Evolutionary conservation across 2,329 filamentous ascomycete genomes (phyloP), one percentile per base, ranked within the genome.

Genomic region (Madurella fahalii): DNA sequence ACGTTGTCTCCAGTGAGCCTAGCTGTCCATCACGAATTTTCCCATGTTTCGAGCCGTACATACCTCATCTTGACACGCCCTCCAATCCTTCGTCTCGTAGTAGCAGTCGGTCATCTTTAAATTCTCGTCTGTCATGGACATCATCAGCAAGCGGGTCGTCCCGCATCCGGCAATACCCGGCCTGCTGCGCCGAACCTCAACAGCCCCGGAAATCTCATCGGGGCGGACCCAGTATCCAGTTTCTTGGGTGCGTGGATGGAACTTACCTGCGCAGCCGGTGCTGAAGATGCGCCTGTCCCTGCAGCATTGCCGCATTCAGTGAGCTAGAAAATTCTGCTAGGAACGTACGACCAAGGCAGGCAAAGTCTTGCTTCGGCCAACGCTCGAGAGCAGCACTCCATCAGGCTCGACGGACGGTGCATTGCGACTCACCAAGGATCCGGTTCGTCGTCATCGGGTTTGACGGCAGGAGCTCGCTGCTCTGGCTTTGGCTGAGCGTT

Each of bases 261-360:
- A 64, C 75, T 68, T 74, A 95, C 93, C 86, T 72, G 91, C 83
- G 68, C 93, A 97, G 55, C 93, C 94, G 2, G 93, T 97, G 77
- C 90, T 96, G 77, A 90, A 95, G 72, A 97, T 97, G 68, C 94
- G 82, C 81, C 96, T 93, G 77, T 97, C 92, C 93, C 93, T 97
- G 69, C 56, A 63, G 40, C 53, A 58, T 58, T 54, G 20, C 40
- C 40, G n/a, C 62, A 58, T 63, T 62, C 64, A 64, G 54, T 60
- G 52, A 56, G 50, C 42, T 40, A 9, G 12, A 30, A 43, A 17
- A 45, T n/a, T n/a, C 49, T 15, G 40, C 32, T 49, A 13, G 30
- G 20, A 18, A 9, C n/a, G 39, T 20, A 25, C 25, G 25, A 7
- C 25, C 25, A 25, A n/a, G 40, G 40, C 25, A n/a, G n/a, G n/a